Percentiles rank a stretch among this genome's conserved stretches.
Conservation (phyloP, 441 rosid species). For the Brassica hybrid region DNA sequence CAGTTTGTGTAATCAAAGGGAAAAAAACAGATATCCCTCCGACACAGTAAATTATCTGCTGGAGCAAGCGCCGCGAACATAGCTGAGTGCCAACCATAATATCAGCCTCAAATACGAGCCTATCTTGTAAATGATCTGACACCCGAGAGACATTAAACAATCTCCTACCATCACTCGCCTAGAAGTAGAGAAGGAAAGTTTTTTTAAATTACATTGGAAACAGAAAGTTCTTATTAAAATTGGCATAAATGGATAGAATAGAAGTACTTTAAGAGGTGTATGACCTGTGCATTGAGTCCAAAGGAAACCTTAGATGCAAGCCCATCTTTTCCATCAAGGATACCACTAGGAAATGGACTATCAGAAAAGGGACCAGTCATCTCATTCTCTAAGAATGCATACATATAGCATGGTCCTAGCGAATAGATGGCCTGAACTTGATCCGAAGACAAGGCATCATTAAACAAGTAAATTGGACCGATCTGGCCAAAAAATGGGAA, state of each 20-base stretch:
- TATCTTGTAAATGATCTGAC: constrained; percentile 68
- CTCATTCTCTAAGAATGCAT: constrained; percentile 90
- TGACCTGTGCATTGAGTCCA: constrained; percentile 99
- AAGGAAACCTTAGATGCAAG: constrained; percentile 90
- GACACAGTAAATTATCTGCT: constrained; percentile 95
- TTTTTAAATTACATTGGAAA: constrained; percentile 21
- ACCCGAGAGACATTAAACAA: constrained; percentile 88
- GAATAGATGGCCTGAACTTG: constrained; percentile 84
- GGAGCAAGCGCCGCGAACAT: constrained; percentile 96
- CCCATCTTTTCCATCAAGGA: constrained; percentile 96
- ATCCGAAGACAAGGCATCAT: constrained; percentile 89
- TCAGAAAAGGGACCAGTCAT: constrained; percentile 59
- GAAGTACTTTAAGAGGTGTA: constrained; percentile 27
- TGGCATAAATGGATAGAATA: constrained; percentile 1
- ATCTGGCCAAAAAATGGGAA: constrained; percentile 92
- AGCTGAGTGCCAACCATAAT: constrained; percentile 84
- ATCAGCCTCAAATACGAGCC: constrained; percentile 81
- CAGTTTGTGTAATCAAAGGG: constrained; percentile 91
- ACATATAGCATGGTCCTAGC: constrained; percentile 99
- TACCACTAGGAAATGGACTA: constrained; percentile 73
- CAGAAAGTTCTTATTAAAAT: constrained; percentile 20
- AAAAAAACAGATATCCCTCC: constrained; percentile 99
- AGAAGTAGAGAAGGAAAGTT: constrained; percentile 46
- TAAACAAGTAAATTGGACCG: constrained; percentile 93
- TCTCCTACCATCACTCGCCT: constrained; percentile 94